phyloP scores from a whole-genome alignment of 495 filamentous ascomycete genomes.

The Xylaria nigripes region DNA sequence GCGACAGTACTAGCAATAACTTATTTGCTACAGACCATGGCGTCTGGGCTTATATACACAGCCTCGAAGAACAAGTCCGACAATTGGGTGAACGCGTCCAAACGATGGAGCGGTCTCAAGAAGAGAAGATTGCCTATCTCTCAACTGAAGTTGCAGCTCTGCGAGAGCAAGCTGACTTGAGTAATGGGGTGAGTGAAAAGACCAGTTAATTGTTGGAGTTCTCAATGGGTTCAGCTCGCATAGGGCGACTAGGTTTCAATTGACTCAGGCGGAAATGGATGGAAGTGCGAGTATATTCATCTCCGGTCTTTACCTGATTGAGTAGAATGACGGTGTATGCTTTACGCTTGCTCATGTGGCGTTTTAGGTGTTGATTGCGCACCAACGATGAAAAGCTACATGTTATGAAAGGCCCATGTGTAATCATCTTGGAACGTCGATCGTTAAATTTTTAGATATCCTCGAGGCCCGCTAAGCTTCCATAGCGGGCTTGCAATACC shows the following conservation, averaged over 20 bases:
- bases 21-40: constrained; percentile 37
- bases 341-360: constrained; percentile 2
- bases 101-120: constrained; percentile 32
- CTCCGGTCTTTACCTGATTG: not conserved
- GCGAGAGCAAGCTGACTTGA: constrained; percentile 24
- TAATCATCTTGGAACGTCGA: not conserved
- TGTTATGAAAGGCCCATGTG: not conserved
- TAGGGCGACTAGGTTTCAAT: constrained; percentile 7
- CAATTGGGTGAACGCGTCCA: constrained; percentile 32
- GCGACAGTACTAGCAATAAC: constrained; percentile 35
- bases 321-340: not conserved
- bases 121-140: constrained; percentile 32
- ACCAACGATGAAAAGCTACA: constrained; percentile 6
- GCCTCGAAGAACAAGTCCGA: constrained; percentile 42
- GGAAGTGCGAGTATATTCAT: constrained; percentile 50
- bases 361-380: constrained; percentile 6
- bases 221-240: not conserved
- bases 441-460: constrained; percentile 2
- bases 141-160: constrained; percentile 30
- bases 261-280: constrained; percentile 11
- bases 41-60: constrained; percentile 43
- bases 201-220: constrained; percentile 10
- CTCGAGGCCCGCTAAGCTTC: not conserved
- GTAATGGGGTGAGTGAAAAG: constrained; percentile 11
- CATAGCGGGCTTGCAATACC: no score